Conservation (phyloP, 768 basidiomycete genomes). For the Dentipellis sp. region DNA sequence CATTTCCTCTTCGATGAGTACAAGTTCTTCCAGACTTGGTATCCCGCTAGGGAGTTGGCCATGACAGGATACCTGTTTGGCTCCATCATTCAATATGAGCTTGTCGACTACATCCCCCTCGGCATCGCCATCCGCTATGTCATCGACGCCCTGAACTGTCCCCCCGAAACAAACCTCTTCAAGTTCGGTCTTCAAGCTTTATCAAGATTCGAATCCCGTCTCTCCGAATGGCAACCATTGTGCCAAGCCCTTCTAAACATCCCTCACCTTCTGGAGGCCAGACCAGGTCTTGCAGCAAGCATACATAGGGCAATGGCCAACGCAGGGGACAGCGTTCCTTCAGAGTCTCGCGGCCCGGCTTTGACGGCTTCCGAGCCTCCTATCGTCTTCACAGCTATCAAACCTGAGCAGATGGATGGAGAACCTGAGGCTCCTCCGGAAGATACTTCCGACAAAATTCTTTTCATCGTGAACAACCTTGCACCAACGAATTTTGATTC, state of each 20-base stretch:
- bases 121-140: slow-evolving; percentile 97
- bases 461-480: slow-evolving; percentile 98
- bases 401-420: slow-evolving; percentile 55
- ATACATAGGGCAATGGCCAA: slow-evolving; percentile 64
- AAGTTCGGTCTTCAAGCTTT: slow-evolving; percentile 93
- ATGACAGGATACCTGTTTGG: slow-evolving; percentile 97
- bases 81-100: slow-evolving; percentile 86
- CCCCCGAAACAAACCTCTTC: slow-evolving; percentile 89
- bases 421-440: slow-evolving; percentile 68
- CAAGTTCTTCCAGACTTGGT: slow-evolving; percentile 97
- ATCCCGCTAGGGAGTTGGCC: slow-evolving; percentile 85
- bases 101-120: slow-evolving; percentile 90
- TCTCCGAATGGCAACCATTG: slow-evolving; percentile 87
- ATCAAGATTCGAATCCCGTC: slow-evolving; percentile 73
- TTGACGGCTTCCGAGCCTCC: slow-evolving; percentile 28
- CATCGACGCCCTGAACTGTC: slow-evolving; percentile 84
- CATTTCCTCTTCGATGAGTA: slow-evolving; percentile 99
- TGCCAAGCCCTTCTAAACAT: slow-evolving; percentile 86
- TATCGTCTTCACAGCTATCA: slow-evolving; percentile 70
- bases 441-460: slow-evolving; percentile 83
- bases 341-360: slow-evolving; percentile 23
- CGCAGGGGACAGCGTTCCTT: slow-evolving; percentile 33
- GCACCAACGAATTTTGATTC: slow-evolving; percentile 88
- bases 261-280: slow-evolving; percentile 75
- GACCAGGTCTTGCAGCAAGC: slow-evolving; percentile 68